Evolutionary conservation across 2,329 filamentous ascomycete species (phyloP).

Genomic region (Metarhizium rileyi): DNA sequence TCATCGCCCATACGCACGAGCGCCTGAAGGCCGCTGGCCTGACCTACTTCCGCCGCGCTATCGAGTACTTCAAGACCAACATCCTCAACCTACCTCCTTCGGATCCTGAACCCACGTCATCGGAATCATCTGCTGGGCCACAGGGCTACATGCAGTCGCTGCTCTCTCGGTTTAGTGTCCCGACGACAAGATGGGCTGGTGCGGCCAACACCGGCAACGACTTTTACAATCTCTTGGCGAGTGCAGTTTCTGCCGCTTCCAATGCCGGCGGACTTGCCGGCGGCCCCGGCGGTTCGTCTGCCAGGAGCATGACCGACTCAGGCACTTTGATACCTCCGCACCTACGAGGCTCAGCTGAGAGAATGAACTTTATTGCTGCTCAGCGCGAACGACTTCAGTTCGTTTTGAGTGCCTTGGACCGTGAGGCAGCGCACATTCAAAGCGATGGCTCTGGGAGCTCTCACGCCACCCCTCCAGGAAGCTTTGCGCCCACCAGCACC

Average conservation of each 20-base stretch:
- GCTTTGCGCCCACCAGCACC: slow-evolving; percentile 9
- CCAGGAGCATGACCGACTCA: slow-evolving; percentile 23
- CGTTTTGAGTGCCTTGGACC: slow-evolving; percentile 68
- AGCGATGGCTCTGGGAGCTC: slow-evolving; percentile 20
- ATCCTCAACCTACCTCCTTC: slow-evolving; percentile 59
- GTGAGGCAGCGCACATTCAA: slow-evolving; percentile 59
- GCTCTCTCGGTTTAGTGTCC: slow-evolving; percentile 78
- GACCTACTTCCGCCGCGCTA: slow-evolving; percentile 59
- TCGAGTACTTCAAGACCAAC: slow-evolving; percentile 64
- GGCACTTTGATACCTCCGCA: slow-evolving; percentile 61
- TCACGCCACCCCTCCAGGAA: background rate
- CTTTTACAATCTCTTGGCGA: slow-evolving; percentile 68
- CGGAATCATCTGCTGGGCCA: slow-evolving; percentile 28
- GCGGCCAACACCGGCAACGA: slow-evolving; percentile 45
- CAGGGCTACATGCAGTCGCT: slow-evolving; percentile 69
- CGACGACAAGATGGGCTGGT: slow-evolving; percentile 51
- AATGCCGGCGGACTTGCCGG: slow-evolving; percentile 28
- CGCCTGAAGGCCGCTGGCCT: slow-evolving; percentile 68
- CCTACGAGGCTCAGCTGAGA: slow-evolving; percentile 53
- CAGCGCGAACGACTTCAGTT: slow-evolving; percentile 70
- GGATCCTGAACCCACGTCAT: slow-evolving; percentile 26
- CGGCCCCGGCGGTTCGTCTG: slow-evolving; percentile 9
- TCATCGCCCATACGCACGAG: slow-evolving; percentile 76
- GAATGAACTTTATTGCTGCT: slow-evolving; percentile 64
- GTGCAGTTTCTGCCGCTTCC: slow-evolving; percentile 57